Conservation (phyloP, 2,329 filamentous ascomycete species). For the Lecanosticta acicola region DNA sequence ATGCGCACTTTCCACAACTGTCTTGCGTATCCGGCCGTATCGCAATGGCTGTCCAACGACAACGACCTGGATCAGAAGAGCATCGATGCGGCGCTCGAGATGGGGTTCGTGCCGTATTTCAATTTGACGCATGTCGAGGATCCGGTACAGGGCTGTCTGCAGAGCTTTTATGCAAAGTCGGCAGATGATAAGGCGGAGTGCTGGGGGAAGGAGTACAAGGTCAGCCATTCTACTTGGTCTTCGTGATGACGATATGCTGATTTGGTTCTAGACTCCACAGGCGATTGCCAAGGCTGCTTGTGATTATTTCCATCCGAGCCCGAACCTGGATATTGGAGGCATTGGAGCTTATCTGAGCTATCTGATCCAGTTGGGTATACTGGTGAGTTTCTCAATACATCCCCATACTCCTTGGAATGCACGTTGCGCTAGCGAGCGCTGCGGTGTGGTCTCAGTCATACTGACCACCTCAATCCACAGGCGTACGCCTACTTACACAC, state of each 20-base stretch:
- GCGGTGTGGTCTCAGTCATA: background rate
- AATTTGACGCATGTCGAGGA: slow-evolving; percentile 1
- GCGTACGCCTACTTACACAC: slow-evolving; percentile 8
- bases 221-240: too few relatives aligned
- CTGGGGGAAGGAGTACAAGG: background rate
- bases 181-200: background rate
- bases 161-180: slow-evolving; percentile 3
- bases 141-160: slow-evolving; percentile 5
- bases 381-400: slow-evolving; percentile 1
- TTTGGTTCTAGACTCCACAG: background rate
- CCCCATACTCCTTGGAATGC: too few relatives aligned
- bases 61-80: background rate
- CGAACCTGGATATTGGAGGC: slow-evolving; percentile 10
- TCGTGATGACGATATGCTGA: too few relatives aligned
- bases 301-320: slow-evolving; percentile 4
- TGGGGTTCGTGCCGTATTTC: slow-evolving; percentile 4
- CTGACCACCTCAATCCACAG: background rate
- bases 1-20: slow-evolving; percentile 10
- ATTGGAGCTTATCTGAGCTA: slow-evolving; percentile 13
- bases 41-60: slow-evolving; percentile 1
- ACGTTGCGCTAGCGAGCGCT: too few relatives aligned
- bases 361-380: slow-evolving; percentile 12
- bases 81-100: background rate
- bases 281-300: slow-evolving; percentile 6
- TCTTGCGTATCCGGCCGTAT: slow-evolving; percentile 6